phyloP scores from a whole-genome alignment of 139 green algal species.

The Prasinococcaceae sp. region DNA sequence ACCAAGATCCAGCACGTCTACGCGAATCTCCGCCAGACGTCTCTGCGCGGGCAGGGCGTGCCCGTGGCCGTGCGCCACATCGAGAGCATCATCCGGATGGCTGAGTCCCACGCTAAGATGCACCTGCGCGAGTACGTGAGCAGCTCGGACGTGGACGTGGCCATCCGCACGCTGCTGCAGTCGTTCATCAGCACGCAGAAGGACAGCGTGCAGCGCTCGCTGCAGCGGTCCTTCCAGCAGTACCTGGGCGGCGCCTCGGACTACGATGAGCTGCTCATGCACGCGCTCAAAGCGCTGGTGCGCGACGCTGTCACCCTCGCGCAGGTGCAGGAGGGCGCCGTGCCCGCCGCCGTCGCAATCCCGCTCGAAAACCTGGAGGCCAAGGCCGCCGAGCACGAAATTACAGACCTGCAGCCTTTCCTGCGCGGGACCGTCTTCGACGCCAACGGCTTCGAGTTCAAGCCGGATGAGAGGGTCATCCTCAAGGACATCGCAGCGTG shows the following conservation, averaged over 20 bases:
- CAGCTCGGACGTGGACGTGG: constrained; percentile 28
- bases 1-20: constrained; percentile 74
- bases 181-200: constrained; percentile 95
- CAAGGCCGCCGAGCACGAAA: constrained; percentile 57
- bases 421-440: constrained; percentile 38
- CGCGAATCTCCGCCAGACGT: constrained; percentile 39
- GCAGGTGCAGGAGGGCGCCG: constrained; percentile 11
- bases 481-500: constrained; percentile 1
- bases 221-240: constrained; percentile 55
- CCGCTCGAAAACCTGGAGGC: constrained; percentile 47
- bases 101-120: constrained; percentile 85
- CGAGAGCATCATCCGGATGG: constrained; percentile 94
- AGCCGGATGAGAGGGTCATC: constrained; percentile 14
- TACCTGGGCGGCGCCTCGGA: constrained; percentile 36
- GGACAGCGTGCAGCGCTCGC: constrained; percentile 70
- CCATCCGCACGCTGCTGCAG: constrained; percentile 74
- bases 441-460: constrained; percentile 36
- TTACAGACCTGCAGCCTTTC: constrained; percentile 63
- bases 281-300: constrained; percentile 48
- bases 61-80: constrained; percentile 92
- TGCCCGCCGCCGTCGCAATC: constrained; percentile 23
- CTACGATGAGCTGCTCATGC: constrained; percentile 41
- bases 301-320: constrained; percentile 32
- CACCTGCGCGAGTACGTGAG: constrained; percentile 81
- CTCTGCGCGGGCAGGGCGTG: constrained; percentile 62